phyloP scores from a whole-genome alignment of 1,284 basidiomycete genomes.

The Mixia osmundae region DNA sequence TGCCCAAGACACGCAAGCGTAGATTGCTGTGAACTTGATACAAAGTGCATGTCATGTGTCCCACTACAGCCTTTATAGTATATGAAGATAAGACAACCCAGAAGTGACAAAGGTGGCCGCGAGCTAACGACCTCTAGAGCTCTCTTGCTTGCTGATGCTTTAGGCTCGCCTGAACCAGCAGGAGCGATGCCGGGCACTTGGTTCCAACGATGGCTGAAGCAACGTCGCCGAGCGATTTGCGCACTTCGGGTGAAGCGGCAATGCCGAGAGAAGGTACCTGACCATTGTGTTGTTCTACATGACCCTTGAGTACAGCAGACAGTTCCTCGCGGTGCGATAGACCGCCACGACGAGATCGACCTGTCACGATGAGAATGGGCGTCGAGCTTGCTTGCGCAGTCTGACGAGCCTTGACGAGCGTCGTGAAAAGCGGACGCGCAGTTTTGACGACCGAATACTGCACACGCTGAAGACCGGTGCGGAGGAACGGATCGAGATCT shows the following conservation, averaged over 20 bases:
- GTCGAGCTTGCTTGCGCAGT: constrained; percentile 21
- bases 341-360: constrained; percentile 40
- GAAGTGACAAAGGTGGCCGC: too few species aligned
- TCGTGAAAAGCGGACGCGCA: constrained; percentile 32
- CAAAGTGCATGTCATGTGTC: too few species aligned
- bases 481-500: neutral
- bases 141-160: too few species aligned
- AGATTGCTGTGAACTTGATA: too few species aligned
- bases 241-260: constrained; percentile 34
- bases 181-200: too few species aligned
- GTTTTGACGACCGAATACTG: constrained; percentile 33
- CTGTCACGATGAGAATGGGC: constrained; percentile 36
- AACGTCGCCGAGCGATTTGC: constrained; percentile 61
- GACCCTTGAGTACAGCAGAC: constrained; percentile 35
- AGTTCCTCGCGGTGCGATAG: constrained; percentile 40
- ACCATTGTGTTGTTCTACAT: constrained; percentile 18
- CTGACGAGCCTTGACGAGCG: constrained; percentile 26
- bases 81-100: too few species aligned
- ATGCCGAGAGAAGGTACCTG: constrained; percentile 10
- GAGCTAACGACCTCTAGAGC: too few species aligned
- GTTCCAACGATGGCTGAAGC: constrained; percentile 22
- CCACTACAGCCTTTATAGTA: too few species aligned
- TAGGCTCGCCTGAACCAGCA: too few species aligned
- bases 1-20: too few species aligned
- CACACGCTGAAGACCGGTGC: constrained; percentile 25